Evolutionary conservation across 257 asterid genomes (phyloP).

Genomic region (Salvia miltiorrhiza): DNA sequence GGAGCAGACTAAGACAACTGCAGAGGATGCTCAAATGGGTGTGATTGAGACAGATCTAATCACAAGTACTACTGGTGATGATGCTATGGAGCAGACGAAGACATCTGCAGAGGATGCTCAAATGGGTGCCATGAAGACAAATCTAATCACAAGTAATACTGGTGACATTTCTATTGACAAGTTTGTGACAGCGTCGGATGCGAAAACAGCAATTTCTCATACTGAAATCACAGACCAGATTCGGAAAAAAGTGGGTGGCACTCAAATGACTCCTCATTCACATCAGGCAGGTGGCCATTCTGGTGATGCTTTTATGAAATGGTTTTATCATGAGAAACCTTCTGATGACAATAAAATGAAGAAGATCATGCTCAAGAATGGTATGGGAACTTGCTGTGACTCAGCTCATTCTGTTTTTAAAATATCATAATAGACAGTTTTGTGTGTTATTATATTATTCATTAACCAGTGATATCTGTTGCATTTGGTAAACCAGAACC

Average conservation of each 20-base stretch:
- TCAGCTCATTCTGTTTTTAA: not conserved
- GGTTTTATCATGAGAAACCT: not conserved
- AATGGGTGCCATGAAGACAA: not conserved
- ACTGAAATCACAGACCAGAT: constrained; percentile 1
- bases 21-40: not conserved
- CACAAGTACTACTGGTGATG: too few relatives aligned
- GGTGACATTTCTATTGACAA: not conserved
- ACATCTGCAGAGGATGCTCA: not conserved
- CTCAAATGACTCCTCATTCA: not conserved
- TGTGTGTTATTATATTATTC: not conserved
- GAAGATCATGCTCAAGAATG: constrained; percentile 19
- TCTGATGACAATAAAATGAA: constrained; percentile 8
- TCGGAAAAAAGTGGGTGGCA: not conserved
- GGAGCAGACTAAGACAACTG: not conserved
- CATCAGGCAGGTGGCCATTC: not conserved
- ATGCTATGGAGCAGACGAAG: constrained; percentile 1
- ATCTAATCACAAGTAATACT: not conserved
- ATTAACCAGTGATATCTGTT: constrained; percentile 13
- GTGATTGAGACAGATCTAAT: too few relatives aligned
- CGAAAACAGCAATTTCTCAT: not conserved
- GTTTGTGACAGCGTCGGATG: constrained; percentile 1
- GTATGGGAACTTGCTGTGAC: constrained; percentile 4
- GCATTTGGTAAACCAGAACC: constrained; percentile 10
- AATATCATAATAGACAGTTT: not conserved
- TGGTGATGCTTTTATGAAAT: not conserved